Evolutionary conservation across 805 yeast genomes (phyloP).

Genomic region (Candida boidinii): DNA sequence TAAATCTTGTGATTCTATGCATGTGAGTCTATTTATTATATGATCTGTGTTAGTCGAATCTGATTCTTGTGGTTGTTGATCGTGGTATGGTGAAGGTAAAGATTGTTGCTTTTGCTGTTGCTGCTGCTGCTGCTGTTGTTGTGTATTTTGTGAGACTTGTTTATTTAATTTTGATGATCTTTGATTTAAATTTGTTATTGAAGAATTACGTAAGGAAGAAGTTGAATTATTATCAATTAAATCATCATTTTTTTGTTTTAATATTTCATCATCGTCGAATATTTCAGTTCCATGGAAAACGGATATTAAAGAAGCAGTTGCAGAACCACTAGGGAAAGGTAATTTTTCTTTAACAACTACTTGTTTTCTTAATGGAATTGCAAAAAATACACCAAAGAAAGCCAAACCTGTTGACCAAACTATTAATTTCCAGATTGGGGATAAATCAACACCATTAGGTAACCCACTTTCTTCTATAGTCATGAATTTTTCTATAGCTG

Average conservation of each 20-base stretch:
- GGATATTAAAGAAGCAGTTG: constrained; percentile 87
- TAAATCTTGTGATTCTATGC: constrained; percentile 26
- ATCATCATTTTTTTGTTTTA: not conserved
- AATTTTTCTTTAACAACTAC: constrained; percentile 82
- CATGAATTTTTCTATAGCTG: constrained; percentile 87
- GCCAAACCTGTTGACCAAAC: constrained; percentile 85
- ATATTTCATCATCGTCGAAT: constrained; percentile 19
- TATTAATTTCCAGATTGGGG: constrained; percentile 42
- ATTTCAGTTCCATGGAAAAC: constrained; percentile 72
- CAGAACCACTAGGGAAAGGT: constrained; percentile 92
- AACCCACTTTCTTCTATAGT: constrained; percentile 72
- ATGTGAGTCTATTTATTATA: constrained; percentile 16
- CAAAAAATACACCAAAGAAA: constrained; percentile 92
- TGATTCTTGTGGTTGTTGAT: not conserved
- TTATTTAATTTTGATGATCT: not conserved
- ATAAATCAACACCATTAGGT: constrained; percentile 25
- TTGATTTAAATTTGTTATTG: not conserved
- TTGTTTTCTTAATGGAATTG: constrained; percentile 78
- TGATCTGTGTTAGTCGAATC: not conserved
- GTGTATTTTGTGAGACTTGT: too few relatives aligned
- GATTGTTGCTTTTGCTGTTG: not conserved
- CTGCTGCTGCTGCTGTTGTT: not conserved
- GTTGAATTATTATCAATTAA: not conserved
- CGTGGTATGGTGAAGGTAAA: not conserved
- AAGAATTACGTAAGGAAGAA: not conserved